Conservation (phyloP, 495 filamentous ascomycete genomes). For the Hapsidospora chrysogenum region DNA sequence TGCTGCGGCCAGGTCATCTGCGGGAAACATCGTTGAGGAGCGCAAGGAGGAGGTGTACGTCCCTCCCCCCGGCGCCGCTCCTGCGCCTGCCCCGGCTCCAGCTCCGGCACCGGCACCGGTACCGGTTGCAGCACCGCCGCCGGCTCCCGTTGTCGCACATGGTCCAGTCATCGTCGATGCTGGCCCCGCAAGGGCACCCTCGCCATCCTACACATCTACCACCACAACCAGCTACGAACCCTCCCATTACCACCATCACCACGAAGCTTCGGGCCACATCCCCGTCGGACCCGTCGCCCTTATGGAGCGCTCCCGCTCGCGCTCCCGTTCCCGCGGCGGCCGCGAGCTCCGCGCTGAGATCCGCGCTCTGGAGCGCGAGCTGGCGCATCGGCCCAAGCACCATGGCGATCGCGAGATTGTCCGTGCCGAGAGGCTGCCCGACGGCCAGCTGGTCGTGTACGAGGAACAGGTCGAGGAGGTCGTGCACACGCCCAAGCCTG, state of each 20-base stretch:
- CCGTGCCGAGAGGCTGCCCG: slow-evolving; percentile 25
- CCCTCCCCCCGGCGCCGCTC: slow-evolving; percentile 14
- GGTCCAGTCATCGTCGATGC: slow-evolving; percentile 19
- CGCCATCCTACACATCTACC: slow-evolving; percentile 16
- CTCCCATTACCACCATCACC: slow-evolving; percentile 15
- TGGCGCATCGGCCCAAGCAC: slow-evolving; percentile 3
- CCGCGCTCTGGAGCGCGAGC: slow-evolving; percentile 10
- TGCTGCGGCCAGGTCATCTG: slow-evolving; percentile 15
- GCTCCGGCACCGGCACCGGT: slow-evolving; percentile 8
- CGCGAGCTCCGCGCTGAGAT: slow-evolving; percentile 24
- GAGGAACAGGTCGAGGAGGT: slow-evolving; percentile 36
- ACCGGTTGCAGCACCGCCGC: slow-evolving; percentile 9
- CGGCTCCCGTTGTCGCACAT: slow-evolving; percentile 9
- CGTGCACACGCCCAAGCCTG: slow-evolving; percentile 33
- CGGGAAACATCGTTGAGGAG: slow-evolving; percentile 21
- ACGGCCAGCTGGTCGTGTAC: slow-evolving; percentile 34
- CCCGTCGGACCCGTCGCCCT: slow-evolving; percentile 33
- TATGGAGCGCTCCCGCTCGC: slow-evolving; percentile 8
- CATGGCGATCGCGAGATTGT: slow-evolving; percentile 22
- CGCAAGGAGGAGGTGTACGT: slow-evolving; percentile 14
- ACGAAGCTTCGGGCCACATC: slow-evolving; percentile 31
- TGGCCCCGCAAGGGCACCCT: slow-evolving; percentile 10
- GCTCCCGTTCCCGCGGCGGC: slow-evolving; percentile 6
- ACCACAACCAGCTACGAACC: slow-evolving; percentile 10
- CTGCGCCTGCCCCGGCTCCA: slow-evolving; percentile 7